Conservation (phyloP, 768 basidiomycete genomes). For the Cystobasidium onofrii region DNA sequence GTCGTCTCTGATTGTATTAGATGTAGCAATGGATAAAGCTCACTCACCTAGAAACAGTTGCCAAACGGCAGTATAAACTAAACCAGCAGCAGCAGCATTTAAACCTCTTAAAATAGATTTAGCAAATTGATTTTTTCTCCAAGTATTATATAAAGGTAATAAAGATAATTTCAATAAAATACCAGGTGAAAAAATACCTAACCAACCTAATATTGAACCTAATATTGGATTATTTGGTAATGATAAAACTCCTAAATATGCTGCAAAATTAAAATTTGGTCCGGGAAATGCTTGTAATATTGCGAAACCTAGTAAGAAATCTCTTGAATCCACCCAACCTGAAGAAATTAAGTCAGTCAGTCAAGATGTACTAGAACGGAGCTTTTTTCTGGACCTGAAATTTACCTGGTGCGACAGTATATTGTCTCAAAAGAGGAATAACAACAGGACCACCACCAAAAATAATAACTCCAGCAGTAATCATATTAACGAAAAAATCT, state of each 20-base stretch:
- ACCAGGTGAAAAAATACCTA: conserved; percentile 54
- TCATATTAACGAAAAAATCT: conserved; percentile 51
- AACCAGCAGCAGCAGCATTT: conserved; percentile 44
- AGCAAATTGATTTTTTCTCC: conserved; percentile 33
- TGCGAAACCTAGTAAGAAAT: conserved; percentile 55
- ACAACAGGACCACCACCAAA: conserved; percentile 57
- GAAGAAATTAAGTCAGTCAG: conserved; percentile 32
- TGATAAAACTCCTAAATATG: conserved; percentile 53
- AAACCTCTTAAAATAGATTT: conserved; percentile 41
- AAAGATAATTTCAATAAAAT: conserved; percentile 45
- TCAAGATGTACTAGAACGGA: no score
- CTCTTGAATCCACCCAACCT: conserved; percentile 53
- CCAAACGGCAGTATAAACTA: conserved; percentile 41
- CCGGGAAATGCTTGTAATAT: conserved; percentile 53
- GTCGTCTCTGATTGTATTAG: no score
- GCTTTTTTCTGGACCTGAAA: not conserved
- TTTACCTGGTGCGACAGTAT: conserved; percentile 49
- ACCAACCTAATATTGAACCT: conserved; percentile 51
- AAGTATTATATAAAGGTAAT: conserved; percentile 39
- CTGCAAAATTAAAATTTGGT: conserved; percentile 54
- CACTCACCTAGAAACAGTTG: conserved; percentile 18
- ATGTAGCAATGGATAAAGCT: no score
- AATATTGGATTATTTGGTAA: conserved; percentile 44
- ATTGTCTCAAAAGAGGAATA: conserved; percentile 53
- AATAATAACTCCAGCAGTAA: conserved; percentile 52